These are phyloP conservation scores for Draba incana DNA, from an alignment of 345 rosid species.

Conservation along the genomic window DNA sequence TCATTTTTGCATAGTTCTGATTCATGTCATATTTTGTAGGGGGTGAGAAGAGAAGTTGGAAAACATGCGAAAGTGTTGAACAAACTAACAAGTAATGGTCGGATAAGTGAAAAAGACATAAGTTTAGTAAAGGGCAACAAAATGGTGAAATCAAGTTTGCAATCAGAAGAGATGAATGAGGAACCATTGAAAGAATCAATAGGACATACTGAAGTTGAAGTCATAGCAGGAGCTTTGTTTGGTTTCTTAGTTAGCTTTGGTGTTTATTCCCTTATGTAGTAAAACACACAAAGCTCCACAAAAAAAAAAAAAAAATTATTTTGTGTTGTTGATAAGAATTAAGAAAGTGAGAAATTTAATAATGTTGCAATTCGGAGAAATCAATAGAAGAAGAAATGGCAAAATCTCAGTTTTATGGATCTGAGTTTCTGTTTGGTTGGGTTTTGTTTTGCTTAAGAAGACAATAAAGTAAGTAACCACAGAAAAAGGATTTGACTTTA, in stretches of 20 bases:
- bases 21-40: constrained; percentile 47
- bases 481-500: constrained; percentile 11
- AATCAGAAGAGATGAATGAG: constrained; percentile 33
- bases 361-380: constrained; percentile 12
- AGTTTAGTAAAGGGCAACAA: constrained; percentile 27
- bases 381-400: constrained; percentile 20
- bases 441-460: constrained; percentile 12
- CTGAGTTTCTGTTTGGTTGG: constrained; percentile 17
- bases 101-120: constrained; percentile 34
- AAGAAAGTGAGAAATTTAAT: constrained; percentile 11
- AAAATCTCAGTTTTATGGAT: constrained; percentile 25
- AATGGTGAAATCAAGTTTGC: not conserved
- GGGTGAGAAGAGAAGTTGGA: constrained; percentile 96
- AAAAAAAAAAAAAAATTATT: not conserved
- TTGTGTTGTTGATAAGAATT: not conserved
- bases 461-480: constrained; percentile 15
- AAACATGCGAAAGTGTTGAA: constrained; percentile 73
- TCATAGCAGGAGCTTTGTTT: constrained; percentile 72
- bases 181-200: constrained; percentile 70
- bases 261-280: constrained; percentile 47
- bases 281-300: not conserved
- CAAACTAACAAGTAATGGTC: constrained; percentile 40
- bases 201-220: constrained; percentile 88
- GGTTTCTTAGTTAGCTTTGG: constrained; percentile 67
- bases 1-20: not conserved